These are phyloP conservation scores for Coffea humblotiana DNA, from an alignment of 305 asterid species.

Conservation along the genomic window DNA sequence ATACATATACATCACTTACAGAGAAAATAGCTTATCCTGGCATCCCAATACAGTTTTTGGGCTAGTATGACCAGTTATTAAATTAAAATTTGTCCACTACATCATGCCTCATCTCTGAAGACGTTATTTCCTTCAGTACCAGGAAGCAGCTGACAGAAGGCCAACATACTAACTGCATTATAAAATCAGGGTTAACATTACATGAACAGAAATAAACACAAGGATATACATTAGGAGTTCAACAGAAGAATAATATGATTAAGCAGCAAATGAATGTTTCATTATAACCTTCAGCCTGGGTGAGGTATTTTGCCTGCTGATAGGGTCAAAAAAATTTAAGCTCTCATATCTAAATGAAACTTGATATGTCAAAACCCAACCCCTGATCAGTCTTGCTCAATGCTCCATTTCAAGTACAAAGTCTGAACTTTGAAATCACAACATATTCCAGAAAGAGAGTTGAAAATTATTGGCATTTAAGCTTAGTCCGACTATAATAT, in stretches of 20 bases:
- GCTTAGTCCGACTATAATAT: neutral
- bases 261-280: neutral
- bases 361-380: neutral
- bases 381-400: neutral
- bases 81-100: neutral
- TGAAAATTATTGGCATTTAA: too few relatives aligned
- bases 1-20: neutral
- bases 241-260: neutral
- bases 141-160: slow-evolving; percentile 2
- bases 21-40: slow-evolving; percentile 3
- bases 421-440: neutral
- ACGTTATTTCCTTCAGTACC: neutral
- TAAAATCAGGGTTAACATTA: slow-evolving; percentile 3
- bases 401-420: neutral
- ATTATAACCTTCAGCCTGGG: neutral
- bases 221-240: neutral
- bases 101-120: slow-evolving; percentile 1
- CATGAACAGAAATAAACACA: neutral
- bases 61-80: neutral
- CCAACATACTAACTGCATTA: slow-evolving; percentile 7
- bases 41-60: neutral
- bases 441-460: neutral
- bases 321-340: neutral
- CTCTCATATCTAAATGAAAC: neutral
- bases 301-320: neutral